Percentiles rank a stretch among this genome's conserved stretches.
Conservation (phyloP, 202 grass and related monocot species). For the Zizania palustris region DNA sequence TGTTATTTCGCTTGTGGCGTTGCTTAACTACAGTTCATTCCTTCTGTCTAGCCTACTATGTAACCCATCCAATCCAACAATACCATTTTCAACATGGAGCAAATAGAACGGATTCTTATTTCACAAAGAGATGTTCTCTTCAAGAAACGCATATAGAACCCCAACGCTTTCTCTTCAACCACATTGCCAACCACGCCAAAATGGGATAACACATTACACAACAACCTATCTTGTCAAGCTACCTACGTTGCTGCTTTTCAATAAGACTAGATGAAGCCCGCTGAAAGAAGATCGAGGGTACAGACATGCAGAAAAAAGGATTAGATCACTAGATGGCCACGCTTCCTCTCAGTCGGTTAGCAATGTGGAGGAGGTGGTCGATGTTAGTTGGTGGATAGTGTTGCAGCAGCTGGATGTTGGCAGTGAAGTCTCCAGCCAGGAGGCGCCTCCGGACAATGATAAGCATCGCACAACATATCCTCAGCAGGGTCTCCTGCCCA, state of each 20-base stretch:
- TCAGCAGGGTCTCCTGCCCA: slow-evolving; percentile 81
- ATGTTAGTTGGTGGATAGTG: slow-evolving; percentile 81
- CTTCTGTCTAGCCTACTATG: too few relatives aligned
- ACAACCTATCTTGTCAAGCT: not conserved
- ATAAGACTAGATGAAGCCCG: not conserved
- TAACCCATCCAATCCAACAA: too few relatives aligned
- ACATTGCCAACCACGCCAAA: not conserved
- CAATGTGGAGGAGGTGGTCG: slow-evolving; percentile 70
- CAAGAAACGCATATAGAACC: too few relatives aligned
- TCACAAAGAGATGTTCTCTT: too few relatives aligned
- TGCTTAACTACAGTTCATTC: too few relatives aligned
- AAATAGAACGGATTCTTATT: too few relatives aligned
- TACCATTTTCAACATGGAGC: too few relatives aligned
- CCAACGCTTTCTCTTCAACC: too few relatives aligned
- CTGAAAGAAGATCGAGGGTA: slow-evolving; percentile 26
- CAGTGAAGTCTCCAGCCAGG: slow-evolving; percentile 77
- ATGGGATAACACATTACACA: not conserved
- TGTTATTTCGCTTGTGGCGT: too few relatives aligned
- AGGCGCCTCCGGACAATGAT: slow-evolving; percentile 67
- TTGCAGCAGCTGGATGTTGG: slow-evolving; percentile 86
- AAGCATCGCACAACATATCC: slow-evolving; percentile 93
- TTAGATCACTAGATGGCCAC: slow-evolving; percentile 37
- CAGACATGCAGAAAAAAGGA: not conserved
- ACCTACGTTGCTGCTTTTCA: not conserved
- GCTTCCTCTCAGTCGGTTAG: slow-evolving; percentile 64